Conservation (phyloP, 371 early-diverging fungal species). For the Syncephalastrum racemosum region DNA sequence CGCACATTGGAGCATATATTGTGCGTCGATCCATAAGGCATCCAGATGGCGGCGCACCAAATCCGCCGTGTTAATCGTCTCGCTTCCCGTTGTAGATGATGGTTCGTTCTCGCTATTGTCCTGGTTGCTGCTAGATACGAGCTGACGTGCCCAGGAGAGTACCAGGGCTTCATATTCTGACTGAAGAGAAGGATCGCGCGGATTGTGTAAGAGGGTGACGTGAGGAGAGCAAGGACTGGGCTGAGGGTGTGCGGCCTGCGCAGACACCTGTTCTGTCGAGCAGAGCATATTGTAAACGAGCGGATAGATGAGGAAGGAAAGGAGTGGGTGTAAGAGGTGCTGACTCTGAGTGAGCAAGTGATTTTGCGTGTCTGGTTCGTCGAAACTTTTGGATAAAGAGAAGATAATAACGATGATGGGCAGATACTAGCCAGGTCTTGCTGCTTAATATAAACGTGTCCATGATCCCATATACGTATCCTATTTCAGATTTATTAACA, state of each 20-base stretch:
- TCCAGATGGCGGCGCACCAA: constrained; percentile 40
- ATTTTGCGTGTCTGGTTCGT: no score
- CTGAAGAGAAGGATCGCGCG: constrained; percentile 21
- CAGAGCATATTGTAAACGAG: constrained; percentile 13
- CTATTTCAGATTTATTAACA: no score
- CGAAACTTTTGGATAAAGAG: no score
- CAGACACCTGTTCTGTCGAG: constrained; percentile 11
- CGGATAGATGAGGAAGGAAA: no score
- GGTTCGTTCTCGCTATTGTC: not conserved
- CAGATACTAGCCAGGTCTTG: no score
- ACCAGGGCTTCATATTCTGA: constrained; percentile 37
- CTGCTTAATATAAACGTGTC: no score
- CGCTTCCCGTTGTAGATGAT: no score
- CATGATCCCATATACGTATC: no score
- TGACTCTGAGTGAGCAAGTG: no score
- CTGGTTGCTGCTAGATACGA: constrained; percentile 13
- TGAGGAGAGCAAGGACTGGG: constrained; percentile 2
- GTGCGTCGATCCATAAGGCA: constrained; percentile 41
- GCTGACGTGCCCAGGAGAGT: constrained; percentile 32
- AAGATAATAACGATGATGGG: no score
- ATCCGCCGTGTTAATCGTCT: constrained; percentile 10
- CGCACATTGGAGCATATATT: constrained; percentile 43
- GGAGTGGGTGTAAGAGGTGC: no score
- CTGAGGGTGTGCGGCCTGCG: constrained; percentile 14
- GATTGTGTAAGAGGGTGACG: constrained; percentile 11